Base-by-base conservation (phyloP, 2,329 filamentous ascomycete genomes). In the Alternaria incomplexa region DNA sequence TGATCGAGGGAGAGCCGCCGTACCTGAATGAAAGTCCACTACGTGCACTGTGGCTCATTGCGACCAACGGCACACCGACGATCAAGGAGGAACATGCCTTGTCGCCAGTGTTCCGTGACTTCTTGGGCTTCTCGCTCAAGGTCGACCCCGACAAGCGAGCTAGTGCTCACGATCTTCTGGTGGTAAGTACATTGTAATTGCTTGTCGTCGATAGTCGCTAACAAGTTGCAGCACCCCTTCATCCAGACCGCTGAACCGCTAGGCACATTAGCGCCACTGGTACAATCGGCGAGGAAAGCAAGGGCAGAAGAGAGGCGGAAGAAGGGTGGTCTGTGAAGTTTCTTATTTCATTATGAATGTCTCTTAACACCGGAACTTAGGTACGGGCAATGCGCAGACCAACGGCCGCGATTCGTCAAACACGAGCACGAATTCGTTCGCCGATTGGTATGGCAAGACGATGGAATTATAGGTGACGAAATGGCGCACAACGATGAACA, bases 1-100 rank as follows among this genome's bases (percentile, higher is more conserved):
- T 99, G 96, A 97, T 99, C 69, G 96, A 98, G 82, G 96, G 95
- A 78, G 96, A 98, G 80, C 96, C 96, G 12, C 96, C 96, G 23
- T 99, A 98, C 78, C 85, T 99, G 62, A 98, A 94, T 43, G 96
- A 99, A 80, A 96, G 93, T 40, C 96, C 96, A 6, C 86, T 99
- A 23, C 90, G 95, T 64, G 96, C 96, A 2, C 86, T 99, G 40
- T 99, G 96, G 86, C 83, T 99, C 72, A 99, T 99, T 79, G 96
- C 96, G 57, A 98, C 96, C 32, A 97, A 97, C 76, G 96, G 96
- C 51, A 98, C 96, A 15, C 96, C 96, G 2, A 86, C 90, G 56
- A 97, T 99, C 82, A 98, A 98, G 83, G 93, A 97, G 67, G 93
- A 97, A 80, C 88, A 94, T 60, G 90, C 91, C 51, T 81, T 98